Conservation (phyloP, 495 filamentous ascomycete species). For the Bryoglossum gracile region DNA sequence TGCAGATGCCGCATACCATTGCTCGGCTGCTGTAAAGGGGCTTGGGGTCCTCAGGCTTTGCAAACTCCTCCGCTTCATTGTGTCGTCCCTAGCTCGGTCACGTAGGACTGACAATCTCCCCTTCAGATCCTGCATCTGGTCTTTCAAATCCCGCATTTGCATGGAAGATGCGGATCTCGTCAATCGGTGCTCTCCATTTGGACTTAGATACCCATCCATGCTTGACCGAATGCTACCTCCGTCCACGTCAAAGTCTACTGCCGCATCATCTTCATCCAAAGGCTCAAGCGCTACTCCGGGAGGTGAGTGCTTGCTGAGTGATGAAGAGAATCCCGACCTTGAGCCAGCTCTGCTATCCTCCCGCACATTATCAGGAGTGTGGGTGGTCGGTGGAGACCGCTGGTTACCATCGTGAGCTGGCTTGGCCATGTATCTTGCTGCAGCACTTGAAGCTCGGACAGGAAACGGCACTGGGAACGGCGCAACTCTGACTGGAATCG, state of each 20-base stretch:
- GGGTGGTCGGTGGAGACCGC: conserved; percentile 1
- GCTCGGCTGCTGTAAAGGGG: conserved; percentile 72
- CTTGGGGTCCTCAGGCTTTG: conserved; percentile 79
- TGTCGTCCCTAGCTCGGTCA: conserved; percentile 76
- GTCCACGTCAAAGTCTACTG: conserved; percentile 20
- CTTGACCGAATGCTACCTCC: conserved; percentile 13
- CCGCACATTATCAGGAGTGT: conserved; percentile 10
- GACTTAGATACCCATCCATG: conserved; percentile 13
- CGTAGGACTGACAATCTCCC: conserved; percentile 83
- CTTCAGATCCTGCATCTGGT: conserved; percentile 90
- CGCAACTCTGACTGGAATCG: conserved; percentile 40
- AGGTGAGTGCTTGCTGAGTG: conserved; percentile 10
- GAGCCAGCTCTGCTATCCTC: background rate
- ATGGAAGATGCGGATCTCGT: conserved; percentile 49
- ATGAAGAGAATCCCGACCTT: conserved; percentile 7
- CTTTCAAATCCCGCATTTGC: conserved; percentile 76
- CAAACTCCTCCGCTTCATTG: conserved; percentile 71
- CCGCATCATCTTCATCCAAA: conserved; percentile 29
- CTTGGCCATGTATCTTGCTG: conserved; percentile 17
- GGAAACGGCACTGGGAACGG: conserved; percentile 26
- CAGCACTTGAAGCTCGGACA: conserved; percentile 18
- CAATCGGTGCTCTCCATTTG: conserved; percentile 26
- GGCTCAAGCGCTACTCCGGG: conserved; percentile 25
- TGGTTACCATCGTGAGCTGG: conserved; percentile 3
- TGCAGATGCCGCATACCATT: conserved; percentile 58